Evolutionary conservation across 106 monocot species (phyloP).

Genomic region (Dendrobium chrysotoxum): DNA sequence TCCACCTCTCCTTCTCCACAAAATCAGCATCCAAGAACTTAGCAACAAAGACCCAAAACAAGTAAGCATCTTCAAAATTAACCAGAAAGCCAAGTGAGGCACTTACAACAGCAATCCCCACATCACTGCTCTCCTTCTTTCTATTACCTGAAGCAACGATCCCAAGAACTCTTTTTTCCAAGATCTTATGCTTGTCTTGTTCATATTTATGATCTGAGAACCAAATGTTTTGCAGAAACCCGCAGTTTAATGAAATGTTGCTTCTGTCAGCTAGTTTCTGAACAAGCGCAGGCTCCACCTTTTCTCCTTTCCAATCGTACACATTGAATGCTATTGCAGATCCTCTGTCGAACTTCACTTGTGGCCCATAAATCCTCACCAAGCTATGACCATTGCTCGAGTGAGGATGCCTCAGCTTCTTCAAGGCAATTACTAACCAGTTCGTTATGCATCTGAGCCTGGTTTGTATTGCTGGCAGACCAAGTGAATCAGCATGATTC

Average conservation of each 20-base stretch:
- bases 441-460: constrained; percentile 59
- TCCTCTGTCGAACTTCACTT: constrained; percentile 60
- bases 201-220: constrained; percentile 44
- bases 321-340: constrained; percentile 69
- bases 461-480: constrained; percentile 36
- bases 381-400: constrained; percentile 25
- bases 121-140: constrained; percentile 18
- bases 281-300: constrained; percentile 53
- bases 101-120: constrained; percentile 51
- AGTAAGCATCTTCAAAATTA: constrained; percentile 68
- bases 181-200: constrained; percentile 15
- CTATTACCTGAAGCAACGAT: neutral
- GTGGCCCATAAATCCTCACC: constrained; percentile 58
- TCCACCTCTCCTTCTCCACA: constrained; percentile 81
- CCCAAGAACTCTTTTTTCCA: constrained; percentile 33
- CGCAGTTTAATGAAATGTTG: constrained; percentile 52
- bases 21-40: constrained; percentile 80
- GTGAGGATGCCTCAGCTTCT: constrained; percentile 53
- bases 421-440: constrained; percentile 59
- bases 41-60: constrained; percentile 64
- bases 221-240: constrained; percentile 50
- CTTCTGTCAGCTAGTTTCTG: constrained; percentile 77
- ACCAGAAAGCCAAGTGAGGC: constrained; percentile 59
- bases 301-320: constrained; percentile 75
- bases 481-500: constrained; percentile 61